phyloP scores from a whole-genome alignment of 2,329 filamentous ascomycete genomes.

The Neonectria faginata region DNA sequence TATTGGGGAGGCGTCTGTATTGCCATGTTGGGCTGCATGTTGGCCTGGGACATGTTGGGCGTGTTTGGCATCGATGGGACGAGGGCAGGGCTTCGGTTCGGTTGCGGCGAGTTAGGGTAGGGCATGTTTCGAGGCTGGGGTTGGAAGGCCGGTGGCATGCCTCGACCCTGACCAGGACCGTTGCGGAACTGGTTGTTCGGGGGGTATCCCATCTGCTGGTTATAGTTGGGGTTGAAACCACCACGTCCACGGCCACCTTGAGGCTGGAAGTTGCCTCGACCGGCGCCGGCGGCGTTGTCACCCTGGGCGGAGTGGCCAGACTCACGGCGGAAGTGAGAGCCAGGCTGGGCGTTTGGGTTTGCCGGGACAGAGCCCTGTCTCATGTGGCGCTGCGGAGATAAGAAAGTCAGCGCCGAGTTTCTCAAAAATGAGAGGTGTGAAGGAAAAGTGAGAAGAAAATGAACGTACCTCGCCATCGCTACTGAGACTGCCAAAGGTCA shows the following conservation, averaged over 20 bases:
- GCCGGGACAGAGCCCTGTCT: constrained; percentile 74
- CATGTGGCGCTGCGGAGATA: constrained; percentile 70
- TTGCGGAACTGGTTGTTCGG: constrained; percentile 58
- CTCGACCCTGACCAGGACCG: constrained; percentile 61
- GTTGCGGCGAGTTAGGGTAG: constrained; percentile 72
- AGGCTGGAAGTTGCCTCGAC: constrained; percentile 65
- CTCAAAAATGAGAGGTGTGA: constrained; percentile 11
- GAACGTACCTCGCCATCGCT: constrained; percentile 80
- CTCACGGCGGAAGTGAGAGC: constrained; percentile 82
- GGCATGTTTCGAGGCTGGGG: constrained; percentile 60
- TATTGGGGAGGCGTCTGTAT: constrained; percentile 73
- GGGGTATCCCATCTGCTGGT: constrained; percentile 59
- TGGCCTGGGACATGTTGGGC: constrained; percentile 73
- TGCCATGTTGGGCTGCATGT: constrained; percentile 68
- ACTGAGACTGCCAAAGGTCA: constrained; percentile 86
- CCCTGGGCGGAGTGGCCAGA: constrained; percentile 84
- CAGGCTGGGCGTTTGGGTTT: constrained; percentile 72
- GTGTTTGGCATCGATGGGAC: constrained; percentile 75
- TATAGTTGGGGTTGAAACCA: constrained; percentile 62
- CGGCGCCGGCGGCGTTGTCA: constrained; percentile 58
- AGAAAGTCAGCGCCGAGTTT: constrained; percentile 38
- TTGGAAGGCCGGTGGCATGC: constrained; percentile 62
- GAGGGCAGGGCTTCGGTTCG: constrained; percentile 74
- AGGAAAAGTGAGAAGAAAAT: constrained; percentile 20
- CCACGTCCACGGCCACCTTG: constrained; percentile 63